A percentile compares a stretch with the other conserved stretches of the same genome.
These are phyloP conservation scores for Aureobasidium sp. DNA, from an alignment of 2,329 filamentous ascomycete species.

Conservation along the genomic window DNA sequence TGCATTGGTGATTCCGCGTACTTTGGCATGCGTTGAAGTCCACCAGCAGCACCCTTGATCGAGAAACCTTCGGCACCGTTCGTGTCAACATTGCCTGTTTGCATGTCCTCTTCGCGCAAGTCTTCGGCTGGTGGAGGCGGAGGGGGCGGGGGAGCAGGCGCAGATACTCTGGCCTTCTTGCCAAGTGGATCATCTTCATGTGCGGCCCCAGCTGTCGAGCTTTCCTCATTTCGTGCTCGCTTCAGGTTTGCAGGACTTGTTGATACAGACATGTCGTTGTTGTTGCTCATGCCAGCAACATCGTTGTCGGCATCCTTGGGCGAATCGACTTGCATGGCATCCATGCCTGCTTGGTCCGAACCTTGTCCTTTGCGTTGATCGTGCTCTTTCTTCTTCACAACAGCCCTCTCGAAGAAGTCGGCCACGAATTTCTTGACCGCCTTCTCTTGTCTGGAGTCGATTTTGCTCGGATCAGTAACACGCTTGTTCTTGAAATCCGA, in stretches of 20 bases:
- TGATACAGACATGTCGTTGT: background rate
- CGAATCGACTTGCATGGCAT: constrained; percentile 23
- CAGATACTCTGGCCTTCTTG: constrained; percentile 25
- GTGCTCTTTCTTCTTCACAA: constrained; percentile 62
- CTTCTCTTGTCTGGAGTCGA: constrained; percentile 62
- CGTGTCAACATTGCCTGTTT: constrained; percentile 8
- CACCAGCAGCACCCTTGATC: constrained; percentile 21
- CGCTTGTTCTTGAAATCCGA: constrained; percentile 86
- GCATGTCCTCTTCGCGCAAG: constrained; percentile 7
- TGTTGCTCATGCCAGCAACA: constrained; percentile 22
- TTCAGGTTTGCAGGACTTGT: constrained; percentile 21
- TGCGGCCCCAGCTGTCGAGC: constrained; percentile 26
- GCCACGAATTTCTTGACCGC: constrained; percentile 78
- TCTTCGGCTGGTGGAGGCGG: constrained; percentile 31
- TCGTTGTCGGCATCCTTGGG: constrained; percentile 23
- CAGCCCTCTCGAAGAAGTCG: constrained; percentile 79
- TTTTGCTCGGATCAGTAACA: constrained; percentile 71
- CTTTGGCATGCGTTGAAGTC: constrained; percentile 17
- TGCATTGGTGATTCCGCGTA: constrained; percentile 28
- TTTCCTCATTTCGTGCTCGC: constrained; percentile 21
- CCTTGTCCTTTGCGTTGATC: constrained; percentile 56
- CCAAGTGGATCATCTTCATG: constrained; percentile 24
- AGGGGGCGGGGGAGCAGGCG: constrained; percentile 29
- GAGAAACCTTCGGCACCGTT: constrained; percentile 21
- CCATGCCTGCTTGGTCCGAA: constrained; percentile 30